Evolutionary conservation across 2,329 filamentous ascomycete species (phyloP), one percentile per base, ranked within the genome.

Genomic region (Lasiodiplodia theobromae): DNA sequence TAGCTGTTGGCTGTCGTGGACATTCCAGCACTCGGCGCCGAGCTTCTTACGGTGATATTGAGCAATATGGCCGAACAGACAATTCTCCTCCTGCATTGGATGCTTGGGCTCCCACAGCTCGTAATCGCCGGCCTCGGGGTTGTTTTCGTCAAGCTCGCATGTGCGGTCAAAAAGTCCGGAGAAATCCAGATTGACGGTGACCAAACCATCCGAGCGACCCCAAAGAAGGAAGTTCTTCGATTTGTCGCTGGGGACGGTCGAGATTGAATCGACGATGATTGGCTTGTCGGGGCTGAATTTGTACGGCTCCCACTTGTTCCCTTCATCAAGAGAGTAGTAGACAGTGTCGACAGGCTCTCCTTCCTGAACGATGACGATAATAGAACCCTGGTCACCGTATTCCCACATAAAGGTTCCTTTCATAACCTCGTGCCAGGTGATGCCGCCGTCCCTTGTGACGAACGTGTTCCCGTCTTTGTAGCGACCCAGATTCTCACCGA

Each of bases 351-450:
- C 38, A 2, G 67, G 51, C 21, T 56, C 58, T 25, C 51, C 51
- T 1, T 84, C 81, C 71, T 91, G 91, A 25, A 95, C 94, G 60
- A 99, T 90, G 52, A 97, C 93, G 70, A 98, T 89, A 74, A 98
- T 91, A 6, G 93, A 96, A 34, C 96, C 96, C 78, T 97, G 93
- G 74, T 99, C 96, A 69, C 96, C 96, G 77, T 93, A 97, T 75
- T 97, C 93, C 93, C 94, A 99, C 75, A 92, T 91, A 85, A 94
- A 97, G 44, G 86, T 87, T 6, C 96, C 96, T 80, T 96, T 94
- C 81, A 92, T 95, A 70, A 95, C 89, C 69, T 90, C 88, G 71
- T 86, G 89, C 96, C 96, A 99, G 49, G 84, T 92, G 64, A 98
- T 86, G 67, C 96, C 96, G n/a, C 91, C 96, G 77, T 99, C 94